These are phyloP conservation scores for Alternaria brassicicola DNA, from an alignment of 2,329 filamentous ascomycete genomes.

Conservation along the genomic window DNA sequence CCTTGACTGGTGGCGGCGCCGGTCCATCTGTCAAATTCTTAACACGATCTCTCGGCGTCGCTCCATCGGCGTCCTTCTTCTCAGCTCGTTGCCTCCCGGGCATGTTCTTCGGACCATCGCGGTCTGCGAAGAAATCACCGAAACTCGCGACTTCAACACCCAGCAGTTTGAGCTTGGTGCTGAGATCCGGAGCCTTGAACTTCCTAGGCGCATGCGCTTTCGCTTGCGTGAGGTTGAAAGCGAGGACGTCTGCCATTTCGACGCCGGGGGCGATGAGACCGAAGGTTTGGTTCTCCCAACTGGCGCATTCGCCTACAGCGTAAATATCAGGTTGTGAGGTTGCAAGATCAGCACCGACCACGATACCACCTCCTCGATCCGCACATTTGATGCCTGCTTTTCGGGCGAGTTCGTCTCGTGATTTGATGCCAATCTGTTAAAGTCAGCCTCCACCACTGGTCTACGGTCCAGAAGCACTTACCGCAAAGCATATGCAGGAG, in stretches of 20 bases:
- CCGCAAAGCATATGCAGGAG: constrained; percentile 83
- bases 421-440: constrained; percentile 73
- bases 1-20: constrained; percentile 71
- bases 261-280: constrained; percentile 88
- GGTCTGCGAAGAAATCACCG: constrained; percentile 90
- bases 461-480: constrained; percentile 39
- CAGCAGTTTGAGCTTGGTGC: constrained; percentile 88
- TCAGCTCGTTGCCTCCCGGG: constrained; percentile 62
- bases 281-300: constrained; percentile 85
- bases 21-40: constrained; percentile 62
- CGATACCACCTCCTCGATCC: constrained; percentile 75
- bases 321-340: constrained; percentile 78
- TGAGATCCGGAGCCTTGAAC: constrained; percentile 84
- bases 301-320: constrained; percentile 89
- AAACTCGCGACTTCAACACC: constrained; percentile 93
- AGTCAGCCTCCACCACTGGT: constrained; percentile 12
- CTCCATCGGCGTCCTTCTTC: constrained; percentile 51
- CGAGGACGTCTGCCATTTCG: constrained; percentile 90
- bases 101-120: constrained; percentile 78
- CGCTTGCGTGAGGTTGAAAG: constrained; percentile 88
- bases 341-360: constrained; percentile 69
- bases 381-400: constrained; percentile 74
- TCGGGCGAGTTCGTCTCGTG: constrained; percentile 77
- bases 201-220: constrained; percentile 70
- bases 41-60: constrained; percentile 50